Evolutionary conservation across 345 rosid species (phyloP), one percentile per base, ranked within the genome.

Genomic region (Hevea brasiliensis): DNA sequence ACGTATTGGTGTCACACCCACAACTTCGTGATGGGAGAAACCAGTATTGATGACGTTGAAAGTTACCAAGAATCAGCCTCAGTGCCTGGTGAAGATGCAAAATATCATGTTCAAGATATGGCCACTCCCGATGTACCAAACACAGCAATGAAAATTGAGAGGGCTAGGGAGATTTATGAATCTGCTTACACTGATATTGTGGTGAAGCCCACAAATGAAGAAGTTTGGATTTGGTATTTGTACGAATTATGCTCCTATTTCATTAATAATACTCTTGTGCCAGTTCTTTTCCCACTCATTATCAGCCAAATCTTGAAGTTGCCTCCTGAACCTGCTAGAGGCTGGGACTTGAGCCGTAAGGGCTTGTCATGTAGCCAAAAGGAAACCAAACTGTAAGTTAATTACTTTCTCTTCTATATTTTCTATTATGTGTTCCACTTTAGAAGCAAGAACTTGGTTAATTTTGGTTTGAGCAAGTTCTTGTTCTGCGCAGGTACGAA

Each of bases 211-310:
- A 10, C 70, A 0, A 84, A 55, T 53, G 23, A 21, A 26, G 91
- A 89, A 47, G 74, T 79, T 18, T 77, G 83, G 82, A 40, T 57
- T 42, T 89, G 93, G 93, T 87, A 79, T 74, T 73, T 82, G 32
- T 83, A 89, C 35, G 89, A 76, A 50, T 67, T 87, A 0, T 83
- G 91, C 77, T 79, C 93, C 13, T 72, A 84, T 67, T 87, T 83
- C 35, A 75, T 87, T 48, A 81, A 80, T 32, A 79, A 86, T 0
- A 75, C 62, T 32, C 79, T 89, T 6, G 48, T 85, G 42, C 91
- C 93, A 0, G 56, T 85, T 0, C 79, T 87, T 20, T 87, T 89
- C 76, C 84, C 93, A 12, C 85, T 89, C 37, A 77, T 85, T 74
- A 80, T 87, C 65, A 68, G 79, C 50, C 54, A 77, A 15, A 76